phyloP scores from a whole-genome alignment of 345 rosid genomes.

The Eucalyptus guilfoylei region DNA sequence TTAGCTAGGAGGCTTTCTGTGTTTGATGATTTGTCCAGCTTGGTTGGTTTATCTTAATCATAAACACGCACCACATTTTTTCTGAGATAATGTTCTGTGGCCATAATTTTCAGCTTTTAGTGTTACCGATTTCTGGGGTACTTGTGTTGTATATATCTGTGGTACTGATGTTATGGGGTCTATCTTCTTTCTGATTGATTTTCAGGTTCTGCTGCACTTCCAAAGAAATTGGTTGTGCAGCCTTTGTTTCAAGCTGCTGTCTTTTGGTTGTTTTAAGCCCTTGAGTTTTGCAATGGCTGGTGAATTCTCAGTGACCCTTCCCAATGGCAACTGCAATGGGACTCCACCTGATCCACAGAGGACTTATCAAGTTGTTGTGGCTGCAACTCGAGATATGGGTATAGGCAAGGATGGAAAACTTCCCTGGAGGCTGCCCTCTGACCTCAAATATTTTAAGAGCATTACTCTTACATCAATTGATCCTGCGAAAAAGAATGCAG shows the following conservation, averaged over 20 bases:
- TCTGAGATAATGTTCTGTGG: not conserved
- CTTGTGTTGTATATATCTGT: not conserved
- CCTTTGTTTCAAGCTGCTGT: not conserved
- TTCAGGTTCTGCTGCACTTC: constrained; percentile 32
- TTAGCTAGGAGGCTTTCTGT: not conserved
- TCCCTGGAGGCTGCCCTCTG: constrained; percentile 82
- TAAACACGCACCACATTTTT: not conserved
- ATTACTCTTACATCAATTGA: constrained; percentile 49
- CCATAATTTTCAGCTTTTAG: not conserved
- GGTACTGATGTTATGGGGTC: not conserved
- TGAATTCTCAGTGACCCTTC: constrained; percentile 16
- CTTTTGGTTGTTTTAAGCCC: constrained; percentile 1
- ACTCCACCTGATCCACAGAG: constrained; percentile 33
- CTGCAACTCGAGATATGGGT: constrained; percentile 87
- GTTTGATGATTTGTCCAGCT: not conserved
- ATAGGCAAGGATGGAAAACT: constrained; percentile 82
- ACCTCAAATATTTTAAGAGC: constrained; percentile 81
- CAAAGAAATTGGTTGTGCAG: constrained; percentile 27
- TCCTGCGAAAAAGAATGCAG: constrained; percentile 68
- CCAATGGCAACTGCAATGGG: constrained; percentile 39
- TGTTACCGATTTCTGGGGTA: not conserved
- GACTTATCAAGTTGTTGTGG: constrained; percentile 76
- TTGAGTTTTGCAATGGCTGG: constrained; percentile 25
- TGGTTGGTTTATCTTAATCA: not conserved
- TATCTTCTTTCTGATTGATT: not conserved